Evolutionary conservation across 805 yeast genomes (phyloP).

Genomic region (Zygosaccharomyces gambellarensis): DNA sequence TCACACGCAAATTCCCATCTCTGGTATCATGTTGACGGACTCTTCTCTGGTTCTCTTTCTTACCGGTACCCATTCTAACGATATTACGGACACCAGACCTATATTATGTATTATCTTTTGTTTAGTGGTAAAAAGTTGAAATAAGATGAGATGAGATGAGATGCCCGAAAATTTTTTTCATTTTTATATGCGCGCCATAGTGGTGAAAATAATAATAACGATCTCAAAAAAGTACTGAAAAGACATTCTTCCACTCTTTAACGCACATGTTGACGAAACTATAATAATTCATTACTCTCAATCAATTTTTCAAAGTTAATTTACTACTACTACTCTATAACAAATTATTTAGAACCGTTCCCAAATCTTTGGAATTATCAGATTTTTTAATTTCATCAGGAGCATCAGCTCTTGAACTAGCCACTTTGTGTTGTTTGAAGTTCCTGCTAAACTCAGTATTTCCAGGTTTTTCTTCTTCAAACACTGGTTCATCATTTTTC

Average conservation of each 20-base stretch:
- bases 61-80: constrained; percentile 78
- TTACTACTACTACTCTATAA: constrained; percentile 34
- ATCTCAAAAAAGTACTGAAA: not conserved
- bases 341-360: constrained; percentile 48
- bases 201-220: not conserved
- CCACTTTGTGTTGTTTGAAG: constrained; percentile 67
- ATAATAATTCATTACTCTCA: not conserved
- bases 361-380: constrained; percentile 38
- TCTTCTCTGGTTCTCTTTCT: constrained; percentile 87
- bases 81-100: not conserved
- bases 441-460: constrained; percentile 42
- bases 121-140: constrained; percentile 4
- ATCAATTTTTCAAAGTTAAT: not conserved
- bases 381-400: constrained; percentile 41
- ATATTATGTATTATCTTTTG: not conserved
- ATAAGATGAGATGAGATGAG: constrained; percentile 25
- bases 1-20: constrained; percentile 88
- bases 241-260: not conserved
- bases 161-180: constrained; percentile 17
- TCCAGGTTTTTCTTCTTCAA: constrained; percentile 20
- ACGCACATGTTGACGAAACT: not conserved
- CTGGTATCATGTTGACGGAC: constrained; percentile 73
- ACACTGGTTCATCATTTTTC: constrained; percentile 8
- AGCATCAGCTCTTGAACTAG: constrained; percentile 64
- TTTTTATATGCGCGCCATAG: constrained; percentile 8